Evolutionary conservation across 495 filamentous ascomycete species (phyloP), one percentile per base, ranked within the genome.

Genomic region (Aspergillus egyptiacus): DNA sequence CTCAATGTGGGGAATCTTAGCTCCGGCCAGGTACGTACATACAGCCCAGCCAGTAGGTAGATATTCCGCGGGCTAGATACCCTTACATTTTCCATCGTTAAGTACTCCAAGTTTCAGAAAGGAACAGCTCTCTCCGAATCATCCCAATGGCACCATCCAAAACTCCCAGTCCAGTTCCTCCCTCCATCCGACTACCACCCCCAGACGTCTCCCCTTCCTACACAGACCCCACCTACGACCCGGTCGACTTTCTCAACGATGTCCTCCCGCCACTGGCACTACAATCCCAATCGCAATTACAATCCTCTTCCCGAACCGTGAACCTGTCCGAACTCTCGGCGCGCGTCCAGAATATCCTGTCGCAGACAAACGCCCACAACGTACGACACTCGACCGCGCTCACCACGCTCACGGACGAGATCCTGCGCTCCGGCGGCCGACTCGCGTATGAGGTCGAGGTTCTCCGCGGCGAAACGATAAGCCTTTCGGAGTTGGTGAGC

Each of bases 391-490:
- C 91, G n/a, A 83, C 73, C 33, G 86, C 78, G 25, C 77, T 98
- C 19, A 95, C 89, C 24, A 83, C 86, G 48, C 73, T 97, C 47
- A 96, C 91, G 11, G 91, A 97, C 60, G 93, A 97, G 55, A 96
- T 98, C 50, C 73, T 98, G 15, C 81, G 93, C 37, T 84, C 87
- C 54, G 85, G 88, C 18, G 82, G 85, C 50, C 79, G 94, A 8
- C 73, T 98, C 17, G 87, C 90, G 20, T 98, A 98, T 66, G 89
- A 96, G 58, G 91, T 98, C 7, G 93, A 98, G 61, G 78, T 97
- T 6, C 67, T 98, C 7, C 82, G 90, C 6, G 91, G 91, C 43
- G 93, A 97, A 60, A 82, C 89, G 0, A 72, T 87, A 14, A 77
- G 81, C 24, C 65, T 95, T 35, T 82, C 84, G 0, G 90, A 96